Evolutionary conservation across 352 stramenopile genomes (phyloP).

Genomic region (Hyaloperonospora arabidopsidis): DNA sequence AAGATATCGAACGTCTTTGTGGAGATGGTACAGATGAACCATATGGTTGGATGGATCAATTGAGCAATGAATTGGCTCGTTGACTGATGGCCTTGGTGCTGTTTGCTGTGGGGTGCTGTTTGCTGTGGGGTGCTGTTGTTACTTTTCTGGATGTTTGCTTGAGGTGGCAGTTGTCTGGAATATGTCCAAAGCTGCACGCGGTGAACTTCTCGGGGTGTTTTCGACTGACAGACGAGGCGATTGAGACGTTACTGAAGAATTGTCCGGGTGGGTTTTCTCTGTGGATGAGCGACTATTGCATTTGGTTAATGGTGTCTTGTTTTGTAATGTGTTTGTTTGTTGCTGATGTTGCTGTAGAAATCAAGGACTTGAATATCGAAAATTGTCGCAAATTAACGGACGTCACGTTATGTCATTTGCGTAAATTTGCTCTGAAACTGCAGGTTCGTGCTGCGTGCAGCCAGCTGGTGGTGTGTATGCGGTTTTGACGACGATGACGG

Average conservation of each 20-base stretch:
- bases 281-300: not conserved
- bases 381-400: slow-evolving; percentile 88
- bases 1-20: slow-evolving; percentile 80
- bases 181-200: slow-evolving; percentile 76
- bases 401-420: slow-evolving; percentile 61
- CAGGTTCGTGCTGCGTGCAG: slow-evolving; percentile 33
- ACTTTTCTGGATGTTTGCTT: not conserved
- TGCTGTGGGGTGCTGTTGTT: not conserved
- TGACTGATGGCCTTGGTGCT: too few relatives aligned
- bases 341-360: slow-evolving; percentile 31
- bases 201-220: slow-evolving; percentile 86
- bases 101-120: not conserved
- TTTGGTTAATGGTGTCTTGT: not conserved
- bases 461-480: too few relatives aligned
- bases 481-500: not conserved
- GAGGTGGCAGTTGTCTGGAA: slow-evolving; percentile 45
- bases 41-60: too few relatives aligned
- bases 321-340: not conserved
- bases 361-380: slow-evolving; percentile 84
- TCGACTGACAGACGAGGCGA: slow-evolving; percentile 78
- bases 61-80: too few relatives aligned
- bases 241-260: slow-evolving; percentile 71
- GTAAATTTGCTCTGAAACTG: slow-evolving; percentile 71
- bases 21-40: slow-evolving; percentile 32
- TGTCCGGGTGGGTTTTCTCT: slow-evolving; percentile 44